A percentile compares a stretch with the other conserved stretches of the same genome.
phyloP scores from a whole-genome alignment of 1,139 yeast species.

The Debaryomycetaceae sp. region DNA sequence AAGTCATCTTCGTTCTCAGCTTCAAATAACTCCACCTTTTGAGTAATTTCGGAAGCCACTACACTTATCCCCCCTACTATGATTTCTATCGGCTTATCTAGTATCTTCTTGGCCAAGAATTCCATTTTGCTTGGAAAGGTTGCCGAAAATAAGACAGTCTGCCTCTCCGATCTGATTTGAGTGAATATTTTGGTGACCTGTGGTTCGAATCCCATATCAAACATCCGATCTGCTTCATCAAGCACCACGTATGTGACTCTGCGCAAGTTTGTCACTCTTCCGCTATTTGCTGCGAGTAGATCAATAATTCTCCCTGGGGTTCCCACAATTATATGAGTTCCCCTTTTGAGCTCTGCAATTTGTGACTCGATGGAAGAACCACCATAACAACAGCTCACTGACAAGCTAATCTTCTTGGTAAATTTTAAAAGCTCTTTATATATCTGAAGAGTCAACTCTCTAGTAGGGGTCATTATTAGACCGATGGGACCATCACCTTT shows the following conservation, averaged over 20 bases:
- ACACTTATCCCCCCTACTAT: conserved; percentile 79
- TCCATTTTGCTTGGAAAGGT: conserved; percentile 88
- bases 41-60: conserved; percentile 79
- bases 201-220: conserved; percentile 97
- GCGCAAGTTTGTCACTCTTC: conserved; percentile 66
- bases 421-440: conserved; percentile 64
- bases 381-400: conserved; percentile 85
- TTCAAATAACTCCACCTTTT: conserved; percentile 60
- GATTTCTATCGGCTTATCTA: conserved; percentile 67
- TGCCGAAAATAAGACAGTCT: conserved; percentile 91
- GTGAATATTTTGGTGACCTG: conserved; percentile 81
- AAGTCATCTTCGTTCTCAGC: conserved; percentile 26
- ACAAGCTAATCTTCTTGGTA: conserved; percentile 41
- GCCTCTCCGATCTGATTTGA: conserved; percentile 81
- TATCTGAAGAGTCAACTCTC: conserved; percentile 89
- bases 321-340: conserved; percentile 81
- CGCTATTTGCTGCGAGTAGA: conserved; percentile 77
- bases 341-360: conserved; percentile 74
- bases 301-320: conserved; percentile 97
- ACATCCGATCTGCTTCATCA: conserved; percentile 97
- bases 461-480: conserved; percentile 81
- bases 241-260: conserved; percentile 78
- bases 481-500: conserved; percentile 74
- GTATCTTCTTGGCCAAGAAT: conserved; percentile 60
- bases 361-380: conserved; percentile 84